A percentile compares a stretch with the other conserved stretches of the same genome.
Evolutionary conservation across 176 grass and related monocot species (phyloP).

Genomic region (Zizania latifolia): DNA sequence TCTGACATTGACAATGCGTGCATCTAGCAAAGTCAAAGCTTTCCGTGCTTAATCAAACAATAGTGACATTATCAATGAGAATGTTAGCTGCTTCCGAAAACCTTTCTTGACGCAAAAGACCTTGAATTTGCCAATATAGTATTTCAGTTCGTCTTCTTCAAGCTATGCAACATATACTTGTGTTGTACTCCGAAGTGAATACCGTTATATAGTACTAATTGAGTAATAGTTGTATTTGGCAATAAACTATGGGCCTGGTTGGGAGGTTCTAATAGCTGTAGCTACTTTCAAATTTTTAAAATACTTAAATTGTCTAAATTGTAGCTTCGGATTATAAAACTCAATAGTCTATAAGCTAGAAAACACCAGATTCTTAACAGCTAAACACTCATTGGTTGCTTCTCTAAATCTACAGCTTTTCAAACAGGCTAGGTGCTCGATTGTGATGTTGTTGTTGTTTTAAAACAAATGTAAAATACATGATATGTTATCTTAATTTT

Average conservation of each 20-base stretch:
- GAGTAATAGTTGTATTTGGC: neutral
- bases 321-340: too few relatives aligned
- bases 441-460: too few relatives aligned
- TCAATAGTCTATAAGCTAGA: too few relatives aligned
- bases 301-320: too few relatives aligned
- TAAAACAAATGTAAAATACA: neutral
- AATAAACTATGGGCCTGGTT: neutral
- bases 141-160: neutral
- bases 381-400: too few relatives aligned
- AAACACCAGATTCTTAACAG: too few relatives aligned
- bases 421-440: neutral
- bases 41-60: neutral
- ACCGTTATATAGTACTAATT: too few relatives aligned
- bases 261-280: too few relatives aligned
- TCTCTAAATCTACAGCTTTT: too few relatives aligned
- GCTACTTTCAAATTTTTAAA: too few relatives aligned
- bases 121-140: neutral
- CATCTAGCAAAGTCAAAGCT: neutral
- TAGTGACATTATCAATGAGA: neutral
- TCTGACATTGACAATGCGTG: neutral
- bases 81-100: neutral
- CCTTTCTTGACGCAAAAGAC: neutral
- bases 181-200: too few relatives aligned
- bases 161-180: neutral
- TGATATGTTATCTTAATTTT: neutral